Conservation (phyloP, 2,329 filamentous ascomycete species). For the Pseudogymnoascus sp. region DNA sequence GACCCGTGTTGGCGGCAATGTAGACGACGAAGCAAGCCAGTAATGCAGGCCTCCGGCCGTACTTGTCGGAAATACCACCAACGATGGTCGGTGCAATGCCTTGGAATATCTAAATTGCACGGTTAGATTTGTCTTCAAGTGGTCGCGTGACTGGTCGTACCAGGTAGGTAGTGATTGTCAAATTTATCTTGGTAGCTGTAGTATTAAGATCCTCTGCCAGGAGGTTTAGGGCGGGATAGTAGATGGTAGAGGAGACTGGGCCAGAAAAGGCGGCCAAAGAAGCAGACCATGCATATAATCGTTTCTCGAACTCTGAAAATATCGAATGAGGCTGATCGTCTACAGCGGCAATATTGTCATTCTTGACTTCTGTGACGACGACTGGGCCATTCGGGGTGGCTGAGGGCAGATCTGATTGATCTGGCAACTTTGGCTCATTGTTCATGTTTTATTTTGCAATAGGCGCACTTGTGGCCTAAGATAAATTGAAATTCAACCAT, state of each 20-base stretch:
- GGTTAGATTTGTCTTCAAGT: constrained; percentile 15
- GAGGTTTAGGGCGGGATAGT: constrained; percentile 21
- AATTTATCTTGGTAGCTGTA: constrained; percentile 21
- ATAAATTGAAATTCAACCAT: not conserved
- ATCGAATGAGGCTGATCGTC: not conserved
- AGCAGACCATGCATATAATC: constrained; percentile 5
- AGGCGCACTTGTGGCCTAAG: not conserved
- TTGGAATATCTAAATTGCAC: constrained; percentile 42
- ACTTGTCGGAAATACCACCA: constrained; percentile 46
- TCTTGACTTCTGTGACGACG: not conserved
- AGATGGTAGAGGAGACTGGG: constrained; percentile 18
- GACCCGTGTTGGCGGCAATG: constrained; percentile 45
- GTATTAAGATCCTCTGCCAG: constrained; percentile 19
- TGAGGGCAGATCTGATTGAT: not conserved
- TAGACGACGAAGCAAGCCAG: constrained; percentile 44
- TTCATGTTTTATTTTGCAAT: not conserved
- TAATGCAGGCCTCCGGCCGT: constrained; percentile 46
- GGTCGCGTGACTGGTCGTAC: not conserved
- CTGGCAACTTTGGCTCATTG: not conserved
- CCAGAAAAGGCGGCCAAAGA: constrained; percentile 13
- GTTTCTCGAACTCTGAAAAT: not conserved
- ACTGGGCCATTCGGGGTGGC: not conserved
- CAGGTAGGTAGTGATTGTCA: constrained; percentile 26
- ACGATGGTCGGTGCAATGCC: constrained; percentile 50
- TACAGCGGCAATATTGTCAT: not conserved